These are phyloP conservation scores for Aspergillus diversus DNA, from an alignment of 495 filamentous ascomycete species.

Conservation along the genomic window DNA sequence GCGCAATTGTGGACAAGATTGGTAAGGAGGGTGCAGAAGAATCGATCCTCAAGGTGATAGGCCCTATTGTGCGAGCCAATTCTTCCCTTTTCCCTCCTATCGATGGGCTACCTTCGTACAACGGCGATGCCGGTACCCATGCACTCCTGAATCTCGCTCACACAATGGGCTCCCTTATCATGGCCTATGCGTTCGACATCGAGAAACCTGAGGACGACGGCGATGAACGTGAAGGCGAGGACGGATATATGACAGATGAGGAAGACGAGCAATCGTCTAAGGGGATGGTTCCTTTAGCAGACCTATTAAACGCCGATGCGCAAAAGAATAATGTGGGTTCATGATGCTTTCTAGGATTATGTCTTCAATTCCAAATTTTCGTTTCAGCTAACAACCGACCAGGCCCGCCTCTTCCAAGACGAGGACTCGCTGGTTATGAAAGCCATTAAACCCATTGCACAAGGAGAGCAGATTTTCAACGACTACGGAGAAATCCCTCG, in stretches of 20 bases:
- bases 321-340: slow-evolving; percentile 72
- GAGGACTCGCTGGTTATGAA: slow-evolving; percentile 67
- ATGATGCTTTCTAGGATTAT: neutral
- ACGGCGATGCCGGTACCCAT: slow-evolving; percentile 48
- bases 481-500: slow-evolving; percentile 87
- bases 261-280: slow-evolving; percentile 68
- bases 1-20: slow-evolving; percentile 76
- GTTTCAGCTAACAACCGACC: slow-evolving; percentile 6
- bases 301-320: slow-evolving; percentile 90
- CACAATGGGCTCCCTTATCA: slow-evolving; percentile 81
- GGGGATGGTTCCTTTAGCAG: slow-evolving; percentile 91
- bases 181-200: slow-evolving; percentile 95
- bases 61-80: slow-evolving; percentile 59
- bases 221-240: slow-evolving; percentile 55
- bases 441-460: slow-evolving; percentile 63
- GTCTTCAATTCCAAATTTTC: slow-evolving; percentile 8
- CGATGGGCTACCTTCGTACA: slow-evolving; percentile 54
- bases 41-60: slow-evolving; percentile 63
- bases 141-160: slow-evolving; percentile 67
- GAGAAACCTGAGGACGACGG: slow-evolving; percentile 58
- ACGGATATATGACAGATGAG: slow-evolving; percentile 71
- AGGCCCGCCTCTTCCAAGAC: slow-evolving; percentile 73
- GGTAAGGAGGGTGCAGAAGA: slow-evolving; percentile 72
- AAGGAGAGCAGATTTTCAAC: slow-evolving; percentile 84
- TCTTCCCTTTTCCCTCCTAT: slow-evolving; percentile 49